Conservation (phyloP, 495 filamentous ascomycete species). For the Neurospora pannonica region DNA sequence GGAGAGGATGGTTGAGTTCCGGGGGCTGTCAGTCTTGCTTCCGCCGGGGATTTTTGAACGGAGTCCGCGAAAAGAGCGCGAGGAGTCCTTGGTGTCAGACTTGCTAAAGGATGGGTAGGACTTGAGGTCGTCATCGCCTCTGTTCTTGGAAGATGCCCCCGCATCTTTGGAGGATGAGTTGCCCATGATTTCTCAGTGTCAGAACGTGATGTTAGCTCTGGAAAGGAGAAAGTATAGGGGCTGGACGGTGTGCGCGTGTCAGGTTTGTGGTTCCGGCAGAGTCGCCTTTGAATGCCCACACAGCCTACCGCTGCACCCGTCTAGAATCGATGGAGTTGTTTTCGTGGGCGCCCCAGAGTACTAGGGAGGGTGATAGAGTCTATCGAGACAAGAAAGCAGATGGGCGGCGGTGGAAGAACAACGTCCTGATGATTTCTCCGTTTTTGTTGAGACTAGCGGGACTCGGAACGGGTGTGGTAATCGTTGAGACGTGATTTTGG, state of each 20-base stretch:
- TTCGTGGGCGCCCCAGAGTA: slow-evolving; percentile 11
- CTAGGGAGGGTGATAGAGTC: slow-evolving; percentile 41
- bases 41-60: slow-evolving; percentile 50
- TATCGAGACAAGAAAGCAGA: slow-evolving; percentile 36
- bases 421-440: slow-evolving; percentile 34
- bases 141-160: slow-evolving; percentile 30
- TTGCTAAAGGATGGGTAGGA: slow-evolving; percentile 87
- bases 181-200: slow-evolving; percentile 56
- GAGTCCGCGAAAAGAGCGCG: slow-evolving; percentile 76
- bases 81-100: slow-evolving; percentile 90
- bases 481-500: slow-evolving; percentile 6
- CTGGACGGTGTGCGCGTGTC: slow-evolving; percentile 31
- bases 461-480: slow-evolving; percentile 4
- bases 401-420: slow-evolving; percentile 33
- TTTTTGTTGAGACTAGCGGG: slow-evolving; percentile 20
- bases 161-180: slow-evolving; percentile 81
- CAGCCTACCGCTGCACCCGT: slow-evolving; percentile 36
- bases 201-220: slow-evolving; percentile 19
- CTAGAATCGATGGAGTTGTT: slow-evolving; percentile 16
- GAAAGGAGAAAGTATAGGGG: slow-evolving; percentile 19
- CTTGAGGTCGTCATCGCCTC: slow-evolving; percentile 42
- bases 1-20: slow-evolving; percentile 57
- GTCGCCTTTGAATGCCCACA: slow-evolving; percentile 29
- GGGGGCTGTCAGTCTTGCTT: slow-evolving; percentile 66
- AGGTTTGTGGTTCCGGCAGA: slow-evolving; percentile 29